Percentiles rank a stretch among this genome's conserved stretches.
Conservation (phyloP, 2,329 filamentous ascomycete species). For the Aspergillus viridinutans region DNA sequence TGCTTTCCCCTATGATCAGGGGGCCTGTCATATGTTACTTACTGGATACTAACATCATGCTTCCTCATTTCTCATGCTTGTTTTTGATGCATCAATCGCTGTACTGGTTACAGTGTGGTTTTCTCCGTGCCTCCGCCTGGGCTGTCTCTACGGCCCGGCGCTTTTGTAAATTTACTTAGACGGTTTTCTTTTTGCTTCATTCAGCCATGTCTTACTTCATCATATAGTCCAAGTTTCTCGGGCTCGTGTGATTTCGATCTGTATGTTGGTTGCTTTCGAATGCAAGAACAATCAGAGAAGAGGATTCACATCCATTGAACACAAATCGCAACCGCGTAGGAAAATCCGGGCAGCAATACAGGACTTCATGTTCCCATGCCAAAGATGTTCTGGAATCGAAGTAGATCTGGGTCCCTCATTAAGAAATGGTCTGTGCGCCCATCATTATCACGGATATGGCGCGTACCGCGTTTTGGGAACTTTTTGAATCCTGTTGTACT, state of each 20-base stretch:
- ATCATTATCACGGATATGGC: slow-evolving; percentile 6
- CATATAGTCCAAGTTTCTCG: slow-evolving; percentile 6
- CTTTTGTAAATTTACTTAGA: slow-evolving; percentile 12
- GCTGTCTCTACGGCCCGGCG: background rate
- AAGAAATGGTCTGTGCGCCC: slow-evolving; percentile 32
- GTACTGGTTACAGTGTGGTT: slow-evolving; percentile 19
- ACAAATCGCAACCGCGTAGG: too few relatives aligned
- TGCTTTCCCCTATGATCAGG: background rate
- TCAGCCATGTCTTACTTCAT: background rate
- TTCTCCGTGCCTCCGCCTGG: slow-evolving; percentile 1
- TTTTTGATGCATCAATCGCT: background rate
- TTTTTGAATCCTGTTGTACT: background rate
- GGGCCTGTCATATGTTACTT: background rate
- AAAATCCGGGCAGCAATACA: background rate
- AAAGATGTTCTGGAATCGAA: background rate
- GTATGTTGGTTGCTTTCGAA: background rate
- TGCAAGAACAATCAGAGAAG: background rate
- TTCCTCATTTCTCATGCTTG: background rate
- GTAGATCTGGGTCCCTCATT: slow-evolving; percentile 11
- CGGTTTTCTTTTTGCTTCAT: slow-evolving; percentile 2
- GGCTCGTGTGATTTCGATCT: background rate
- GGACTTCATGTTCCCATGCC: background rate
- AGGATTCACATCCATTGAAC: background rate
- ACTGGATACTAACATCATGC: slow-evolving; percentile 2
- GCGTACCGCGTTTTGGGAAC: slow-evolving; percentile 18